Evolutionary conservation across 371 early-diverging fungal species (phyloP).

Genomic region (Coemansia sp.): DNA sequence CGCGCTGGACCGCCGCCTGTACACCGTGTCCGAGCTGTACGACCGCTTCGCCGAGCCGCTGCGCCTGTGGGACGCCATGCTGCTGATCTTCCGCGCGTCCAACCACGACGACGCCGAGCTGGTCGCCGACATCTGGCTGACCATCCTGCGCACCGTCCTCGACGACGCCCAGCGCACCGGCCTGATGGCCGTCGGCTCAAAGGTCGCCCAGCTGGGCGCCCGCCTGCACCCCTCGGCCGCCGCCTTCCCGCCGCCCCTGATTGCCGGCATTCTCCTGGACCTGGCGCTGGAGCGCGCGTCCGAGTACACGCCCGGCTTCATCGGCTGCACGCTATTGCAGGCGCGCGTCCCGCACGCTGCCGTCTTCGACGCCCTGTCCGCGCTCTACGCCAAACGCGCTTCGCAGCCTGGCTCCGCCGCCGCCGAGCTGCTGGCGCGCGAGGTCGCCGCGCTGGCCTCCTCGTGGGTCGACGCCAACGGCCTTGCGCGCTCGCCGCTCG

Average conservation of each 20-base stretch:
- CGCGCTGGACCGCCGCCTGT: slow-evolving; percentile 46
- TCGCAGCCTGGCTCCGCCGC: background rate
- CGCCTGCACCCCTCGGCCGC: slow-evolving; percentile 46
- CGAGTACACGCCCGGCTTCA: slow-evolving; percentile 33
- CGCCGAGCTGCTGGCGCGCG: slow-evolving; percentile 26
- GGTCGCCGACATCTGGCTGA: slow-evolving; percentile 60
- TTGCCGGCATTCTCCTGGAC: slow-evolving; percentile 22
- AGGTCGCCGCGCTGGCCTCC: slow-evolving; percentile 24
- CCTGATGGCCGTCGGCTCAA: slow-evolving; percentile 31
- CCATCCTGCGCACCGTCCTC: slow-evolving; percentile 50
- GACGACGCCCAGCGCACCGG: slow-evolving; percentile 24
- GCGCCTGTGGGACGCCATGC: slow-evolving; percentile 59
- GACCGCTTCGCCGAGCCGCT: slow-evolving; percentile 60
- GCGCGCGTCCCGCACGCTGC: slow-evolving; percentile 39
- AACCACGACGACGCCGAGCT: slow-evolving; percentile 57
- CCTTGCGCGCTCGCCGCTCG: too few relatives aligned
- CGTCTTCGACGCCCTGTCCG: slow-evolving; percentile 34
- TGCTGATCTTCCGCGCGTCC: slow-evolving; percentile 62
- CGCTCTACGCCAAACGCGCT: slow-evolving; percentile 9
- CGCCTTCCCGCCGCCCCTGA: slow-evolving; percentile 36
- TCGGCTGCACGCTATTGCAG: slow-evolving; percentile 21
- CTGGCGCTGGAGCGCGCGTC: slow-evolving; percentile 27
- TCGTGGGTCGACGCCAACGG: slow-evolving; percentile 25
- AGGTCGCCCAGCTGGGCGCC: slow-evolving; percentile 27
- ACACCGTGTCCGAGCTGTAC: slow-evolving; percentile 51